Base-by-base conservation (phyloP, 108 stramenopile species). In the Parietichytrium sp. region DNA sequence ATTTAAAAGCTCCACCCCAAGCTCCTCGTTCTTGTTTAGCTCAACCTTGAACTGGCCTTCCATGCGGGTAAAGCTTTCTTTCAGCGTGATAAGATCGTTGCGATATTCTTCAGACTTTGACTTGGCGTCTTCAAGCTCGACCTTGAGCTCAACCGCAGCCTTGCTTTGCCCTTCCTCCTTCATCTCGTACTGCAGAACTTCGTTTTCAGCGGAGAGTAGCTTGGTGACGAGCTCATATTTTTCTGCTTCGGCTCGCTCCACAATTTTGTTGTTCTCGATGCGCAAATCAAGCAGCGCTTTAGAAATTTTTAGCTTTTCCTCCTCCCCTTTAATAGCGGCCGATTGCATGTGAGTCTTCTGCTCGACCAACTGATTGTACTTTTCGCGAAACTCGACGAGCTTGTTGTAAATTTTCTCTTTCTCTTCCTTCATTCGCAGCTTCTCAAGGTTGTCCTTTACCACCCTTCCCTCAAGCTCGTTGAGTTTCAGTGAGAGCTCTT, bases 241-340 rank as follows among this genome's bases (percentile, higher is more conserved):
- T 72, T 72, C 61, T n/a, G 61, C 61, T 25, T 72, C 61, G 0
- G 61, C 61, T 10, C 61, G 61, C 33, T 72, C 61, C n/a, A 72
- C 61, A 27, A 72, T 33, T 27, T 72, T 72, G 20, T 72, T 72
- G 33, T 72, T 72, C 33, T 72, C 61, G 45, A 72, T 72, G 10
- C 61, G 61, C 16, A 72, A 42, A 25, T 72, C 61, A 25, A 72
- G 61, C 10, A 72, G 61, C 10, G 61, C 61, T 27, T 72, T 72
- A 0, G 61, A 72, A 38, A 72, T 72, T 45, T 72, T 72, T 16
- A 72, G 61, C 61, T 72, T 72, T 72, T 72, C 61, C 20, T 72
- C 61, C 33, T 72, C 61, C 38, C 61, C 61, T 42, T 72, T 72
- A 42, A 72, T 72, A 25, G 61, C 36, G 61, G 61, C 18, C 12